These are phyloP conservation scores for Lactarius quietus DNA, from an alignment of 768 basidiomycete species.

Conservation along the genomic window DNA sequence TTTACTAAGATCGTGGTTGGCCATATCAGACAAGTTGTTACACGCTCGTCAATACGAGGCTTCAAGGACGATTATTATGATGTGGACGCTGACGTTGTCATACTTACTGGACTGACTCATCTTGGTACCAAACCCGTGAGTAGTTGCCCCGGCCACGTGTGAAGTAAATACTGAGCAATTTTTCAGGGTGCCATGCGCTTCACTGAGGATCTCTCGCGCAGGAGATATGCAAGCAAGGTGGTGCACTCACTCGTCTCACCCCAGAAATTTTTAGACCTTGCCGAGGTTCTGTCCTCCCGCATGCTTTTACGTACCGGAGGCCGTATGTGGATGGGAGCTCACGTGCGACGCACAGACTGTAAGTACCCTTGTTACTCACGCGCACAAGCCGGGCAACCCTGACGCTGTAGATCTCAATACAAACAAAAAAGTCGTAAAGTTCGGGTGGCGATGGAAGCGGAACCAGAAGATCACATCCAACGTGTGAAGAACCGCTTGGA, in stretches of 20 bases:
- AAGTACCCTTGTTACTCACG: too few relatives aligned
- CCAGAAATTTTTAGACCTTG: slow-evolving; percentile 31
- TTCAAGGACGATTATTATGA: slow-evolving; percentile 38
- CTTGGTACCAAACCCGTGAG: slow-evolving; percentile 39
- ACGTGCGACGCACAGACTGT: too few relatives aligned
- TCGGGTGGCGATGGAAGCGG: too few relatives aligned
- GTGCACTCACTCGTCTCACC: slow-evolving; percentile 6
- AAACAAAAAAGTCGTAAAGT: too few relatives aligned
- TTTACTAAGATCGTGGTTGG: slow-evolving; percentile 40
- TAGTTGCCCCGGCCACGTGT: slow-evolving; percentile 10
- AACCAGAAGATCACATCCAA: too few relatives aligned
- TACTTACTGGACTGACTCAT: slow-evolving; percentile 41
- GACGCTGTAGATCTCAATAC: too few relatives aligned
- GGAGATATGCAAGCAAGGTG: slow-evolving; percentile 14
- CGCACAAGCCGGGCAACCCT: too few relatives aligned
- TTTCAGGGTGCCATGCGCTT: slow-evolving; percentile 23
- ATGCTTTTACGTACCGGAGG: too few relatives aligned
- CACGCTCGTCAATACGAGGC: slow-evolving; percentile 38
- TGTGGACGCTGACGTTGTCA: slow-evolving; percentile 37
- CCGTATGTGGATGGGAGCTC: too few relatives aligned
- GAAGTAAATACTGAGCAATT: not conserved
- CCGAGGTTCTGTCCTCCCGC: too few relatives aligned
- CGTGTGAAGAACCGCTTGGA: too few relatives aligned
- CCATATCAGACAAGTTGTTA: slow-evolving; percentile 37
- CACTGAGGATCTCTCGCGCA: slow-evolving; percentile 6